These are phyloP conservation scores for Pulveroboletus sp. DNA, from an alignment of 768 basidiomycete species.

Conservation along the genomic window DNA sequence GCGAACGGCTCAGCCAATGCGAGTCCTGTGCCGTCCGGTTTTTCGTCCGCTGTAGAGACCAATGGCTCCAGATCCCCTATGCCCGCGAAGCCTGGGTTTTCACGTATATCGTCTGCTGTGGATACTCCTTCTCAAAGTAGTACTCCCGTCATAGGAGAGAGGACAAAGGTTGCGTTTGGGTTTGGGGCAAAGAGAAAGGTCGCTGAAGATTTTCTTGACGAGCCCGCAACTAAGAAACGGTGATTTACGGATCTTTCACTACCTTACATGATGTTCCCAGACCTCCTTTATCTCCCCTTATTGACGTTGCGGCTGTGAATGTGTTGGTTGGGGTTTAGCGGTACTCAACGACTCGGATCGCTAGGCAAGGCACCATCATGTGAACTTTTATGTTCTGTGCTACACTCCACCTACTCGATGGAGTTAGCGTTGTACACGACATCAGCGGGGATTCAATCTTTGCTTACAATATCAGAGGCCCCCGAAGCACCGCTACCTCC, in stretches of 20 bases:
- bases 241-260: slow-evolving; percentile 12
- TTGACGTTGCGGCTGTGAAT: not conserved
- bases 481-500: too few relatives aligned
- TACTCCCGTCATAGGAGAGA: slow-evolving; percentile 58
- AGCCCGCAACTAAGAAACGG: slow-evolving; percentile 60
- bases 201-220: slow-evolving; percentile 58
- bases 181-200: slow-evolving; percentile 80
- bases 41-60: slow-evolving; percentile 24
- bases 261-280: not conserved
- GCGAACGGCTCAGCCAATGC: slow-evolving; percentile 36
- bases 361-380: too few relatives aligned
- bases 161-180: slow-evolving; percentile 73
- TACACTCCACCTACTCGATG: too few relatives aligned
- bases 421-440: too few relatives aligned
- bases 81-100: slow-evolving; percentile 65
- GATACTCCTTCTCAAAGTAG: slow-evolving; percentile 45
- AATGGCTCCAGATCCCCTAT: slow-evolving; percentile 54
- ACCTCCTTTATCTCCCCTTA: not conserved
- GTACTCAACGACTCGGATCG: not conserved
- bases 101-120: slow-evolving; percentile 60
- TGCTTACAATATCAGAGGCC: too few relatives aligned
- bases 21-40: slow-evolving; percentile 43
- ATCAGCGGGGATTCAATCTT: too few relatives aligned
- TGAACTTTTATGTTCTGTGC: too few relatives aligned
- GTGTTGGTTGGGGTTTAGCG: not conserved